Conservation (phyloP, 2,329 filamentous ascomycete genomes). For the Colletotrichum camelliae region DNA sequence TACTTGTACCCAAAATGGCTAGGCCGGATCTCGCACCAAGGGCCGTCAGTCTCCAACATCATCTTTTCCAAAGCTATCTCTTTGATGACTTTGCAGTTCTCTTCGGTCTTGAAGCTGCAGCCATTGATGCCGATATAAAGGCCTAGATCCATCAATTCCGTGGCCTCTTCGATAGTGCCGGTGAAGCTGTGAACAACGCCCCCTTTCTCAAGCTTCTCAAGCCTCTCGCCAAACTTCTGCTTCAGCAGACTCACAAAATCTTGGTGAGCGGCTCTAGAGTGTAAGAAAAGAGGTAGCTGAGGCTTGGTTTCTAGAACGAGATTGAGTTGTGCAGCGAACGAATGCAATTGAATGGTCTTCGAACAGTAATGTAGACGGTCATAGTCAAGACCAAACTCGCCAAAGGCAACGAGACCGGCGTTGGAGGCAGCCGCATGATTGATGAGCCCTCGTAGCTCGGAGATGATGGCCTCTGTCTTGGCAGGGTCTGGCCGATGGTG, state of each 20-base stretch:
- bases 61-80: constrained; percentile 79
- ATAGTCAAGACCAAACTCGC: constrained; percentile 96
- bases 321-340: constrained; percentile 83
- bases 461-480: constrained; percentile 56
- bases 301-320: constrained; percentile 73
- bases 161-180: constrained; percentile 84
- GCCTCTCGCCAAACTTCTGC: constrained; percentile 57
- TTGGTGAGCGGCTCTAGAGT: constrained; percentile 83
- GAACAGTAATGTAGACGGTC: constrained; percentile 86
- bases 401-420: constrained; percentile 75
- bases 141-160: constrained; percentile 77
- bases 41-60: constrained; percentile 96
- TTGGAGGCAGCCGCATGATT: constrained; percentile 55
- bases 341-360: constrained; percentile 80
- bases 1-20: constrained; percentile 85
- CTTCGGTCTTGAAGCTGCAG: constrained; percentile 92
- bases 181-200: constrained; percentile 97
- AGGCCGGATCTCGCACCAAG: constrained; percentile 94
- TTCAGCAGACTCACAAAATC: constrained; percentile 82
- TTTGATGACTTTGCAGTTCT: constrained; percentile 86
- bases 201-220: constrained; percentile 72
- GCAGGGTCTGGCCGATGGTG: constrained; percentile 50
- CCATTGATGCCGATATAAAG: constrained; percentile 96
- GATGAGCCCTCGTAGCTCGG: constrained; percentile 69
- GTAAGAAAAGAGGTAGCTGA: constrained; percentile 87